Evolutionary conservation across 2,329 filamentous ascomycete genomes (phyloP), one percentile per base, ranked within the genome.

Genomic region (Exophiala aquamarina): DNA sequence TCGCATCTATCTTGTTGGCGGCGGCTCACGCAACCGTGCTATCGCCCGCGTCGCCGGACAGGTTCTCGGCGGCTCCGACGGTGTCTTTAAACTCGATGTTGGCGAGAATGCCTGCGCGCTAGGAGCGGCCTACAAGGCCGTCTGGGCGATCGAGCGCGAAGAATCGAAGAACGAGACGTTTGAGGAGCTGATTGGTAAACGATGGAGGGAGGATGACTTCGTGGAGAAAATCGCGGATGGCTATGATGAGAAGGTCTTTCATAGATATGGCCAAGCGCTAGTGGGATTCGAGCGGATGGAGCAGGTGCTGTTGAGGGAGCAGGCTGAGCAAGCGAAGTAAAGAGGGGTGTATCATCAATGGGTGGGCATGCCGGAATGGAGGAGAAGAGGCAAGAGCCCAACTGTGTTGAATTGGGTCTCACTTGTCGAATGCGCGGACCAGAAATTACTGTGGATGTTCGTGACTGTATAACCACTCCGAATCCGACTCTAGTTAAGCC

Each of bases 31-130:
- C 44, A 98, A 97, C 75, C 83, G 85, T 3, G 90, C 92, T 39
- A 96, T 97, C 60, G 88, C 90, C 4, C 78, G 84, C 49, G 82
- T 94, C 38, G 80, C 91, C 3, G 92, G 90, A 19, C 84, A 95
- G 61, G 89, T 97, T 2, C 80, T 98, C 2, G 93, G 93, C 42
- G 89, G 89, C 26, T 79, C 78, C 2, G 93, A 97, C 54, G 93
- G 93, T 18, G 88, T 97, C 19, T 98, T 89, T 71, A 87, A 86
- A 69, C 81, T 98, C 11, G 91, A 97, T 63, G 89, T 97, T 4
- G 92, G 93, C 19, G 90, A 91, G 19, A 96, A 95, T 70, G 92
- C 93, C 2, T 98, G 93, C 70, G 93, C 92, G 9, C 71, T 97
- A 11, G 93, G 93, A 11, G 89, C 89, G 5, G 92, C 92, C 19